Conservation (phyloP, 768 basidiomycete species). For the Kondoa subrosea region DNA sequence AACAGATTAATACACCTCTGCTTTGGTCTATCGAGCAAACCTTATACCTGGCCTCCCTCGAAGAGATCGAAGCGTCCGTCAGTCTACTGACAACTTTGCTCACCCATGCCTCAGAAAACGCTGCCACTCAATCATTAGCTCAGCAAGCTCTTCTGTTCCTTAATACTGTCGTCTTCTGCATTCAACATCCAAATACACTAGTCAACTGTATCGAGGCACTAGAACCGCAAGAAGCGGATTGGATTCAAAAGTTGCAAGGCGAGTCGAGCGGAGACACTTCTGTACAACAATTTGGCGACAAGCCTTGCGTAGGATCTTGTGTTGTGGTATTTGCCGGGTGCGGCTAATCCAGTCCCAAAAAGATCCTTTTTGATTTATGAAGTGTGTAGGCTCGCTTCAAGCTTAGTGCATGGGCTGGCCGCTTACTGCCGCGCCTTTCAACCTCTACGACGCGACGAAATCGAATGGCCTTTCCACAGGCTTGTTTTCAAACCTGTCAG, state of each 20-base stretch:
- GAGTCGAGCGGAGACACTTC: slow-evolving; percentile 15
- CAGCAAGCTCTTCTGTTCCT: slow-evolving; percentile 36
- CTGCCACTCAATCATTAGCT: background rate
- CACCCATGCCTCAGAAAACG: background rate
- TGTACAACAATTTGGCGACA: background rate
- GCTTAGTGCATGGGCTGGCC: background rate
- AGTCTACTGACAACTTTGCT: slow-evolving; percentile 35
- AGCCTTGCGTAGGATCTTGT: background rate
- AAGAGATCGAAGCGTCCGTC: slow-evolving; percentile 67
- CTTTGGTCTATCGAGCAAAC: slow-evolving; percentile 67
- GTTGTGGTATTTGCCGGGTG: background rate
- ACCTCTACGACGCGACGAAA: background rate
- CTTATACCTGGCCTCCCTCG: slow-evolving; percentile 56
- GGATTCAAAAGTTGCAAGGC: slow-evolving; percentile 46
- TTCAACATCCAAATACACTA: slow-evolving; percentile 78
- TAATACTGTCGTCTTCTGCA: slow-evolving; percentile 72
- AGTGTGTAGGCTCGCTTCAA: background rate
- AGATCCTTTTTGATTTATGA: background rate
- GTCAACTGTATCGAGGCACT: slow-evolving; percentile 63
- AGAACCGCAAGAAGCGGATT: slow-evolving; percentile 52
- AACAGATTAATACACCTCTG: slow-evolving; percentile 57
- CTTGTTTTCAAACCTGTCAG: background rate
- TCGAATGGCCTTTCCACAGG: background rate
- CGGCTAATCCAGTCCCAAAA: background rate
- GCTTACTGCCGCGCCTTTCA: background rate